Conservation (phyloP, 495 filamentous ascomycete genomes). For the Penicillium soppii region DNA sequence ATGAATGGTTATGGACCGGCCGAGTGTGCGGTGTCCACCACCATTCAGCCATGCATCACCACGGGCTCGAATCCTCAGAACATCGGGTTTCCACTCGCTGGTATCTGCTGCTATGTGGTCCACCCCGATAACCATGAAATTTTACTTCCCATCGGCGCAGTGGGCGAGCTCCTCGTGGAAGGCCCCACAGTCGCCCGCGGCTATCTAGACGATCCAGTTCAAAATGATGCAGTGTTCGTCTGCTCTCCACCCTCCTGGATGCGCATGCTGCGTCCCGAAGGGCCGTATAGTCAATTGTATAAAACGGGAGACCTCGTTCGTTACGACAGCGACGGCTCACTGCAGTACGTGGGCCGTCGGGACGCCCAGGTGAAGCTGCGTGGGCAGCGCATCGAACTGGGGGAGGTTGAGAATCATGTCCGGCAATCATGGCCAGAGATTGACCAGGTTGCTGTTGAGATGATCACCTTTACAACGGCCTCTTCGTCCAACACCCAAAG, state of each 20-base stretch:
- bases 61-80: neutral
- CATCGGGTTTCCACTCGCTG: neutral
- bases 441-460: neutral
- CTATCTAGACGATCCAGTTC: neutral
- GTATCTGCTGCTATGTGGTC: neutral
- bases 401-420: slow-evolving; percentile 25
- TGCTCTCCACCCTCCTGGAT: neutral
- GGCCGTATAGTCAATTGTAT: neutral
- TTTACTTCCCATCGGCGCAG: neutral
- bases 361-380: slow-evolving; percentile 24
- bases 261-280: neutral
- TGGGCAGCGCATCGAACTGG: slow-evolving; percentile 4
- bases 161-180: neutral
- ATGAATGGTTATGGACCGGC: too few species aligned
- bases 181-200: neutral
- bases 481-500: too few species aligned
- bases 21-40: too few species aligned
- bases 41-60: too few species aligned
- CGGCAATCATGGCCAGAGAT: neutral
- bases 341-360: slow-evolving; percentile 27
- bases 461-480: neutral
- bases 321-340: neutral
- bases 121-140: neutral
- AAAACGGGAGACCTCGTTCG: slow-evolving; percentile 3
- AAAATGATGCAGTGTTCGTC: neutral